Evolutionary conservation across 306 rosid species (phyloP), one percentile per base, ranked within the genome.

Genomic region (Trichosanthes truncata): DNA sequence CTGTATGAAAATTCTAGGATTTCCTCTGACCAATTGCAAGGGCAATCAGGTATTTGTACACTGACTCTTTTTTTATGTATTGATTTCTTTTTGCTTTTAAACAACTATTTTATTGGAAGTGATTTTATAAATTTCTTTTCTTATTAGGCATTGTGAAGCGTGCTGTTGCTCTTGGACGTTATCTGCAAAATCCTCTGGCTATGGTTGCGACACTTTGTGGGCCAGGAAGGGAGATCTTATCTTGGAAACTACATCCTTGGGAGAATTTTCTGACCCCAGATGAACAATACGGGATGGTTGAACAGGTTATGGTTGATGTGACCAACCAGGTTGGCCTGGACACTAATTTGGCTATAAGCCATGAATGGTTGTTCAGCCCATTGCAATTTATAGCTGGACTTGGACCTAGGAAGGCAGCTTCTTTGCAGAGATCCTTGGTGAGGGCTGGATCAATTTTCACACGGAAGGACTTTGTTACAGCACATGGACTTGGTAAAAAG

Each of bases 331-430:
- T 86, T 74, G 99, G 99, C 83, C 84, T 96, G 36, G 99, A 96
- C 80, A 84, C 90, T 77, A 96, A 96, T 90, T 83, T 96, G 84
- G 96, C 99, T 73, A 86, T 90, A 23, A 86, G 90, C 72, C 98
- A 96, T 14, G 99, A 96, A 80, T 96, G 99, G 99, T 80, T 96
- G 84, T 96, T 96, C 82, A 86, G 93, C 77, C 93, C 99, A 7
- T 83, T 96, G 80, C 98, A 96, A 76, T 93, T 93, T 84, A 85
- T 91, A 85, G 92, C 98, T 82, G 99, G 99, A 80, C 96, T 96
- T 84, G 99, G 99, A 82, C 99, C 98, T 10, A 91, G 99, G 83
- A 96, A 96, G 83, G 97, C 99, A 53, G 96, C 98, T 76, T 96
- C 91, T 79, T 84, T 96, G 79, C 97, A 96, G 82, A 85, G 97